phyloP scores from a whole-genome alignment of 2,329 filamentous ascomycete genomes.

The Ophiosphaerella narmari region DNA sequence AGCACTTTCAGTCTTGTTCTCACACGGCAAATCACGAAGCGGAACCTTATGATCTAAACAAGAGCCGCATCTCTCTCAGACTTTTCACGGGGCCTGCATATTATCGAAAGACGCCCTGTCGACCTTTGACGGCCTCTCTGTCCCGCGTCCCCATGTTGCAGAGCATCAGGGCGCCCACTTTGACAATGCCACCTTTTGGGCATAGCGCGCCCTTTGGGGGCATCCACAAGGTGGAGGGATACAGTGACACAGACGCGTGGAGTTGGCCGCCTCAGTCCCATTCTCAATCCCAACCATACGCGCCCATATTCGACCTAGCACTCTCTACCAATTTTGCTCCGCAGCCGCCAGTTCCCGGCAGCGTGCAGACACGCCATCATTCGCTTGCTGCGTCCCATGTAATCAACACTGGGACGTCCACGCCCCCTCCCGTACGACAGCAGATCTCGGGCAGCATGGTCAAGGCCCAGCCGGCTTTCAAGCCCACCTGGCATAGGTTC shows the following conservation, averaged over 20 bases:
- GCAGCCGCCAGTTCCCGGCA: conserved; percentile 23
- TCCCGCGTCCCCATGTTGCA: conserved; percentile 48
- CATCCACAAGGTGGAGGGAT: conserved; percentile 39
- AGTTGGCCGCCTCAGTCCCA: conserved; percentile 35
- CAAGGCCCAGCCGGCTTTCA: conserved; percentile 52
- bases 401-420: conserved; percentile 26
- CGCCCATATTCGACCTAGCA: conserved; percentile 37
- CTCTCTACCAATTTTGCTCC: conserved; percentile 32
- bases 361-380: conserved; percentile 33
- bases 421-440: conserved; percentile 33
- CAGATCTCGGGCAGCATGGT: conserved; percentile 35
- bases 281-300: conserved; percentile 25
- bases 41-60: too few species aligned
- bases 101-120: too few species aligned
- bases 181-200: conserved; percentile 45
- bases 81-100: too few species aligned
- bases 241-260: conserved; percentile 37
- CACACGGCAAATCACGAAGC: too few species aligned
- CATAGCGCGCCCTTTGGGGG: conserved; percentile 38
- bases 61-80: too few species aligned
- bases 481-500: conserved; percentile 70
- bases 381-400: conserved; percentile 37
- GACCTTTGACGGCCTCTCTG: too few species aligned
- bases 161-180: conserved; percentile 38
- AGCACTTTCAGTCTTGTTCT: too few species aligned